Evolutionary conservation across 306 rosid species (phyloP), one percentile per base, ranked within the genome.

Genomic region (Trichosanthes cucumerina): DNA sequence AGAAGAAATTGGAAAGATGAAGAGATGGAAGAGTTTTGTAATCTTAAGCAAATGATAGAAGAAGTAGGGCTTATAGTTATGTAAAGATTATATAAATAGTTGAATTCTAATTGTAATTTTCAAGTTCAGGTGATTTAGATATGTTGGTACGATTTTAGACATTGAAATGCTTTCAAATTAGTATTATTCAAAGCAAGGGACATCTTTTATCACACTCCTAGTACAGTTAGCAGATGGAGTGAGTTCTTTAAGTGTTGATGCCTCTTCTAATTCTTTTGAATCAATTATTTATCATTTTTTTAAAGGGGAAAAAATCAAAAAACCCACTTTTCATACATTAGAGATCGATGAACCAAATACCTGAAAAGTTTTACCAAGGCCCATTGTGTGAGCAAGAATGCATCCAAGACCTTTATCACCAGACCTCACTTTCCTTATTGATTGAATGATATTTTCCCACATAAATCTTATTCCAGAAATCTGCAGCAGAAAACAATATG

Each of bases 371-470:
- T 95, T 95, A 76, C 99, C 99, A 76, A 95, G 97, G 75, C 99
- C 99, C 99, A 95, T 95, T 24, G 90, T 95, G 85, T 95, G 99
- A 81, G 99, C 97, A 53, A 95, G 91, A 85, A 95, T 92, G 86
- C 99, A 95, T 63, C 99, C 99, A 87, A 95, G 97, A 78, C 97
- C 99, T 82, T 91, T 92, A 86, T 92, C 97, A 83, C 97, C 99
- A 65, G 92, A 91, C 80, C 86, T 92, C 88, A 95, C 97, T 84
- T 84, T 89, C 85, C 91, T 85, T 84, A 92, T 84, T 43, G 99
- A 92, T 88, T 95, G 93, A 83, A 95, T 85, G 79, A 95, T 92
- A 85, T 95, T 95, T 88, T 95, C 97, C 99, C 99, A 95, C 91
- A 95, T 87, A 85, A 95, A 95, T 85, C 99, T 87, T 80, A 95